Percentiles rank a stretch among this genome's conserved stretches.
Evolutionary conservation across 345 rosid genomes (phyloP).

Genomic region (Hibiscus tridactylites): DNA sequence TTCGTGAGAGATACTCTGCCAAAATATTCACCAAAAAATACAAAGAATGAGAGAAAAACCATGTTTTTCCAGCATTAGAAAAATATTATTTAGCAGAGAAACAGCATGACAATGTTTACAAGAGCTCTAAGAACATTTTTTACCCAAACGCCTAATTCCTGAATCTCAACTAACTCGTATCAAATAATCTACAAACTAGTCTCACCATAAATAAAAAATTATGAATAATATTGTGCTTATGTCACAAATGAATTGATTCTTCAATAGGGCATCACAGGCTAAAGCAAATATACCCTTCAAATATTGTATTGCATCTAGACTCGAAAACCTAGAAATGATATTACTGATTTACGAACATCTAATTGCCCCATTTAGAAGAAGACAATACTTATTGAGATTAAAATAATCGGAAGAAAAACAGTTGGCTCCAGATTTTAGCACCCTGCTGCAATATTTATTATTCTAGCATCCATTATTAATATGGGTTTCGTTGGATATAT

Average conservation of each 20-base stretch:
- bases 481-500: too few relatives aligned
- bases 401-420: neutral
- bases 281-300: neutral
- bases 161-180: neutral
- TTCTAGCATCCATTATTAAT: neutral
- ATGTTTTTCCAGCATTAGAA: neutral
- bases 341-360: neutral
- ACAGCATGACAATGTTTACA: neutral
- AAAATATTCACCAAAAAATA: conserved; percentile 12
- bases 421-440: neutral
- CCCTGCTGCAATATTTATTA: neutral
- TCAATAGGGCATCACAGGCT: neutral
- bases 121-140: neutral
- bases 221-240: neutral
- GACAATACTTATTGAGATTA: neutral
- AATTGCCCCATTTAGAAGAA: neutral
- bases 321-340: neutral
- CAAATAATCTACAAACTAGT: neutral
- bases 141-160: neutral
- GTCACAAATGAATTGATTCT: neutral
- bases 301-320: neutral
- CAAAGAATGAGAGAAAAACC: neutral
- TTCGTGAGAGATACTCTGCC: conserved; percentile 78
- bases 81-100: neutral
- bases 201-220: neutral